Evolutionary conservation across 2,329 filamentous ascomycete species (phyloP), one percentile per base, ranked within the genome.

Genomic region (Epichloe uncinata): DNA sequence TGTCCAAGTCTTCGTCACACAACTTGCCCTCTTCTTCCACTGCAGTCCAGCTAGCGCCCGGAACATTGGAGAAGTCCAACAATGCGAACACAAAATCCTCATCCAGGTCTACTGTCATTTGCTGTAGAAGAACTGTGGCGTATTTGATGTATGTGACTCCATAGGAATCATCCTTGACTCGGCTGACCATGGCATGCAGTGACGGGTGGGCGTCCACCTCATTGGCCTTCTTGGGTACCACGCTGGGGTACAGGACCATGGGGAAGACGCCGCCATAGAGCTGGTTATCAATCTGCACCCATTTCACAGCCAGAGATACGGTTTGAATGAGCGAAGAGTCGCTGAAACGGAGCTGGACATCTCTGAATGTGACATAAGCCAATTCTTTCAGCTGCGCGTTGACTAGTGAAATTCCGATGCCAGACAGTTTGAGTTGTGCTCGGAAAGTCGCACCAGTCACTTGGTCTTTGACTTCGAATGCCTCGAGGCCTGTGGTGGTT

Each of bases 211-310:
- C 85, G 56, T 97, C 93, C 63, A 95, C 93, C 66, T 98, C 93
- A 61, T 93, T 90, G 36, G 88, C 89, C 56, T 89, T 93, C 75
- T 97, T 97, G 0, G 93, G 91, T 15, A 98, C 93, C 9, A 98
- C 93, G 67, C 90, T 96, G 5, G 93, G 93, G 64, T 98, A 98
- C 51, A 98, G 74, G 33, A 98, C 81, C 69, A 98, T 95, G 0
- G 93, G 93, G 74, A 98, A 98, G 58, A 98, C 90, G 26, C 94
- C 93, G 30, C 94, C 94, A 61, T 98, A 98, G 13, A 98, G 79
- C 66, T 98, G 93, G 59, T 98, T 98, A 68, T 98, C 93, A 58
- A 98, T 87, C 67, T 98, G 93, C 30, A 98, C 93, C 94, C 94
- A 98, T 66, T 98, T 97, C 63, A 97, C 84, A 0, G 88, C 87